phyloP scores from a whole-genome alignment of 306 rosid genomes.

The Cicer yamashitae region DNA sequence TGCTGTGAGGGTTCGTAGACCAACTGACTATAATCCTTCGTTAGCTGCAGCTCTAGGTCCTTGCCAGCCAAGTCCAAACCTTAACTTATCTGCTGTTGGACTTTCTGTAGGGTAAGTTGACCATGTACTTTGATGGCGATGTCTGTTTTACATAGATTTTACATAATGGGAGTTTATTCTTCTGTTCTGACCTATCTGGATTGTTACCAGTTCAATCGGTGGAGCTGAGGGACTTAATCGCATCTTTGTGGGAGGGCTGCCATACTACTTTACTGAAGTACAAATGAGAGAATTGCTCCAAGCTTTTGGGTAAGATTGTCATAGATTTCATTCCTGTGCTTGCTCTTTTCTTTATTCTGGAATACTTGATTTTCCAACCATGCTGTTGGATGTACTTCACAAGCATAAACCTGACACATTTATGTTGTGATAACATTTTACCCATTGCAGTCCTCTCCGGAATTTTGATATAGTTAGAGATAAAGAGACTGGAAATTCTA shows the following conservation, averaged over 20 bases:
- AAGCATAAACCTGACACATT: slow-evolving; percentile 25
- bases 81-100: slow-evolving; percentile 77
- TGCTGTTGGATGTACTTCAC: slow-evolving; percentile 13
- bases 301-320: slow-evolving; percentile 69
- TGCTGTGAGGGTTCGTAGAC: slow-evolving; percentile 87
- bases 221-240: slow-evolving; percentile 87
- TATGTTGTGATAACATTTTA: slow-evolving; percentile 39
- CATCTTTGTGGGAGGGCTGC: slow-evolving; percentile 85
- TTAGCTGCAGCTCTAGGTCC: slow-evolving; percentile 87
- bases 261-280: slow-evolving; percentile 78
- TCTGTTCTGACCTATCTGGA: slow-evolving; percentile 43
- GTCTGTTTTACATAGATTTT: slow-evolving; percentile 17
- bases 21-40: slow-evolving; percentile 83
- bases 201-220: slow-evolving; percentile 58
- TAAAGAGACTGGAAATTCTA: slow-evolving; percentile 83
- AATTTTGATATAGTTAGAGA: slow-evolving; percentile 81
- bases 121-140: background rate
- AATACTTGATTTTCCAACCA: slow-evolving; percentile 18
- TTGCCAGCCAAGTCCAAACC: slow-evolving; percentile 76
- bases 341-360: slow-evolving; percentile 16
- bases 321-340: background rate
- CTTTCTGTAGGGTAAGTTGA: slow-evolving; percentile 64
- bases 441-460: slow-evolving; percentile 68
- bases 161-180: background rate
- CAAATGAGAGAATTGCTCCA: slow-evolving; percentile 77